phyloP scores from a whole-genome alignment of 73 alveolate species.

The Tetrahymena malaccensis region DNA sequence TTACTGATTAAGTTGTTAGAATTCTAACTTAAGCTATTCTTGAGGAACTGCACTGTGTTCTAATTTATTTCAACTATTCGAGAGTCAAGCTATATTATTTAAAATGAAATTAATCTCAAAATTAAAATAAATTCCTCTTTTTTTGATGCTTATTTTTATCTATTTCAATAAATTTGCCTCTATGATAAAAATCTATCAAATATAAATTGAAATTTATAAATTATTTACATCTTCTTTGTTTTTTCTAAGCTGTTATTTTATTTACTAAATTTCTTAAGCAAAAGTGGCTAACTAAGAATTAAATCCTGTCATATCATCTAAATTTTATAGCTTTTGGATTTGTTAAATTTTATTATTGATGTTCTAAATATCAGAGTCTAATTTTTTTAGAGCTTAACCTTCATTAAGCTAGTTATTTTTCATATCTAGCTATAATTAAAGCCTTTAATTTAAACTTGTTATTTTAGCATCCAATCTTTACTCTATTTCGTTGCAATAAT shows the following conservation, averaged over 20 bases:
- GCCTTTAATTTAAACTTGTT: neutral
- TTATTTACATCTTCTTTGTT: neutral
- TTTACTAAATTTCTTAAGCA: neutral
- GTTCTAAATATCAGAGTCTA: neutral
- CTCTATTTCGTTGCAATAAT: neutral
- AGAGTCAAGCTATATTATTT: neutral
- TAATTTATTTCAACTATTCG: neutral
- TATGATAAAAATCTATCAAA: neutral
- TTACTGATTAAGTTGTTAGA: neutral
- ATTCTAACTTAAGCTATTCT: neutral
- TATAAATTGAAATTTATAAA: neutral
- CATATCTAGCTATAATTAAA: neutral
- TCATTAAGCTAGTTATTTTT: neutral
- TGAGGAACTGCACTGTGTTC: neutral
- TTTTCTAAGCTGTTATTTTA: neutral
- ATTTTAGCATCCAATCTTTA: neutral
- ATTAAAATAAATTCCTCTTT: too few relatives aligned
- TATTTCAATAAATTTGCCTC: too few relatives aligned
- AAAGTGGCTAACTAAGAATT: neutral
- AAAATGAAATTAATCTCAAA: too few relatives aligned
- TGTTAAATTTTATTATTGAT: neutral
- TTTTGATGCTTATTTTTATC: too few relatives aligned
- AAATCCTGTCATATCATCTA: neutral
- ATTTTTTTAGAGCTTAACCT: neutral
- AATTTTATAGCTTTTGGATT: neutral